Conservation (phyloP, 1,284 basidiomycete species). For the Pseudozyma tsukubaensis region DNA sequence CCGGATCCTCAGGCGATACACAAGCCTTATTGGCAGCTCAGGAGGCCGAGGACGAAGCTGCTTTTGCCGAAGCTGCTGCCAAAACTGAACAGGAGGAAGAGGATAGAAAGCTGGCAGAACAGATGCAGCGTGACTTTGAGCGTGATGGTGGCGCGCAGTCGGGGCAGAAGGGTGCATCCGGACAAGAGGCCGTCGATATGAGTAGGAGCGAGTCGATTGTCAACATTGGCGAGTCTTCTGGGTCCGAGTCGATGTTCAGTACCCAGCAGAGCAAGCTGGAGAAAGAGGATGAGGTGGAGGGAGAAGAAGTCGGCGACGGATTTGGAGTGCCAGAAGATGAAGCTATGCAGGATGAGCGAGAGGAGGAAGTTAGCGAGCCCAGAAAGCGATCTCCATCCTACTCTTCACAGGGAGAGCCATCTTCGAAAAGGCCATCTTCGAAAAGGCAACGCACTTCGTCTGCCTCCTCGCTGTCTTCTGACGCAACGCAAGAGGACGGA, state of each 20-base stretch:
- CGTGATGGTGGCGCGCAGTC: slow-evolving; percentile 1
- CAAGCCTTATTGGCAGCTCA: slow-evolving; percentile 29
- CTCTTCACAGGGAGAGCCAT: neutral
- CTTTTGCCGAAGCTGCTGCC: slow-evolving; percentile 12
- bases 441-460: slow-evolving; percentile 5
- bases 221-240: slow-evolving; percentile 15
- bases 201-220: slow-evolving; percentile 35
- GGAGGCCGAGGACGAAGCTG: slow-evolving; percentile 24
- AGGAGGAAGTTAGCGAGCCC: neutral
- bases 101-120: slow-evolving; percentile 36
- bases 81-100: slow-evolving; percentile 30
- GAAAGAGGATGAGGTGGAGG: slow-evolving; percentile 11
- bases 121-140: slow-evolving; percentile 38
- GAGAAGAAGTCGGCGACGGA: slow-evolving; percentile 39
- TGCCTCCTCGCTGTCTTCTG: neutral
- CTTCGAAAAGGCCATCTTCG: slow-evolving; percentile 1
- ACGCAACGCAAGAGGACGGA: too few species aligned
- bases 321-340: slow-evolving; percentile 35
- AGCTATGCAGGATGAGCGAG: neutral
- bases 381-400: slow-evolving; percentile 8
- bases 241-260: slow-evolving; percentile 5
- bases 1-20: slow-evolving; percentile 23
- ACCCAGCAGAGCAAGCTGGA: neutral
- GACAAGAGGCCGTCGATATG: slow-evolving; percentile 9
- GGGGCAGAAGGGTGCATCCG: neutral